Conservation (phyloP, 2,329 filamentous ascomycete species). For the Escovopsis sp. region DNA sequence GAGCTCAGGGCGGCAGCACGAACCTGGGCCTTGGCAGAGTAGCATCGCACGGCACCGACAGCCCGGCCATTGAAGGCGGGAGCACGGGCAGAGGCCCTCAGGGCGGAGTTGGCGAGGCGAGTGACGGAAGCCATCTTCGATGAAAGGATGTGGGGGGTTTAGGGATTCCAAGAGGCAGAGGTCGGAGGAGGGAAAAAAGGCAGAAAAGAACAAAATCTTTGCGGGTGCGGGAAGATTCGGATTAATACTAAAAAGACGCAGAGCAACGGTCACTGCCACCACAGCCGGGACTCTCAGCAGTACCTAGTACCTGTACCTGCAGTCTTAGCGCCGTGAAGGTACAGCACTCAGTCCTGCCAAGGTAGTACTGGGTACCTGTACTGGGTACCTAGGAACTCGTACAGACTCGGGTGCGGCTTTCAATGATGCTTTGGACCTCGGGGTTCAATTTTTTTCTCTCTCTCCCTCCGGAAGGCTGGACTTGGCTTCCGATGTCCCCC, state of each 20-base stretch:
- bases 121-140: slow-evolving; percentile 65
- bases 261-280: background rate
- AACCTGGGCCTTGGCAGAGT: slow-evolving; percentile 88
- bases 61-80: slow-evolving; percentile 54
- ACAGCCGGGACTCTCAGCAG: too few relatives aligned
- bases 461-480: too few relatives aligned
- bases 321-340: too few relatives aligned
- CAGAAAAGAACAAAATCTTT: slow-evolving; percentile 7
- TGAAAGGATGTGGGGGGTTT: slow-evolving; percentile 7
- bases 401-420: too few relatives aligned
- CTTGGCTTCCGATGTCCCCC: too few relatives aligned
- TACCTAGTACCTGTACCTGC: too few relatives aligned
- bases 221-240: slow-evolving; percentile 14
- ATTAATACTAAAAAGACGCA: slow-evolving; percentile 26
- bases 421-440: too few relatives aligned
- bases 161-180: slow-evolving; percentile 4
- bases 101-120: slow-evolving; percentile 65
- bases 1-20: slow-evolving; percentile 10
- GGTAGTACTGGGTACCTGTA: too few relatives aligned
- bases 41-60: slow-evolving; percentile 76
- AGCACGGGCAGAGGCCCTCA: slow-evolving; percentile 60
- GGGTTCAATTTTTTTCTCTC: too few relatives aligned
- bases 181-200: slow-evolving; percentile 10
- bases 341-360: too few relatives aligned
- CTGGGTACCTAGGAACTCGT: too few relatives aligned